These are phyloP conservation scores for Parathielavia hyrcaniae DNA, from an alignment of 495 filamentous ascomycete genomes.

Conservation along the genomic window DNA sequence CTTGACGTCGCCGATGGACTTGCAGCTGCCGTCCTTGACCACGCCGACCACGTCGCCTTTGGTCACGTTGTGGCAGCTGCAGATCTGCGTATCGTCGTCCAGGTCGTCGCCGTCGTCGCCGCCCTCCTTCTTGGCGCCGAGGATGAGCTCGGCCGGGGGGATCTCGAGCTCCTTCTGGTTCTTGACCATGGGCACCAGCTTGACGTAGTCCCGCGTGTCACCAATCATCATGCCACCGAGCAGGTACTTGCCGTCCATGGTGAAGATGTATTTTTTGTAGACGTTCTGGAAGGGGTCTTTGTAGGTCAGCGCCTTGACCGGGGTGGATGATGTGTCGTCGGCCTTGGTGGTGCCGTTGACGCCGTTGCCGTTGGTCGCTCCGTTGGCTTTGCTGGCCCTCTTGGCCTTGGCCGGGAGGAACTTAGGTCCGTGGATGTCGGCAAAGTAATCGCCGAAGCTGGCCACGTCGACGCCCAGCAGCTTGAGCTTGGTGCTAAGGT, in stretches of 20 bases:
- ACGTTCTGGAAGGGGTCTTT: slow-evolving; percentile 90
- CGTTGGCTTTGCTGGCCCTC: slow-evolving; percentile 37
- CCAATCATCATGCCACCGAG: slow-evolving; percentile 99
- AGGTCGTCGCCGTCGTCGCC: slow-evolving; percentile 56
- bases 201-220: slow-evolving; percentile 90
- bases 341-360: slow-evolving; percentile 30
- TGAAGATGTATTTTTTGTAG: slow-evolving; percentile 96
- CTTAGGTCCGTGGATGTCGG: slow-evolving; percentile 80
- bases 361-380: slow-evolving; percentile 43
- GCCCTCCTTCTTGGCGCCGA: slow-evolving; percentile 68
- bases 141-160: slow-evolving; percentile 81
- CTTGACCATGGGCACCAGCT: slow-evolving; percentile 91
- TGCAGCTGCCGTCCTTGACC: slow-evolving; percentile 79
- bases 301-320: slow-evolving; percentile 83
- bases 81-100: slow-evolving; percentile 83
- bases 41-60: slow-evolving; percentile 73
- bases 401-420: slow-evolving; percentile 54
- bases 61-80: slow-evolving; percentile 92
- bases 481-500: slow-evolving; percentile 92
- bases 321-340: slow-evolving; percentile 41
- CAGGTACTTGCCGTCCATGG: slow-evolving; percentile 84
- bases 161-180: slow-evolving; percentile 75
- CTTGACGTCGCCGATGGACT: slow-evolving; percentile 80
- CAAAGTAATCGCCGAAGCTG: slow-evolving; percentile 95
- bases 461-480: slow-evolving; percentile 90